These are phyloP conservation scores for Pyronema domesticum DNA, from an alignment of 495 filamentous ascomycete genomes.

Conservation along the genomic window DNA sequence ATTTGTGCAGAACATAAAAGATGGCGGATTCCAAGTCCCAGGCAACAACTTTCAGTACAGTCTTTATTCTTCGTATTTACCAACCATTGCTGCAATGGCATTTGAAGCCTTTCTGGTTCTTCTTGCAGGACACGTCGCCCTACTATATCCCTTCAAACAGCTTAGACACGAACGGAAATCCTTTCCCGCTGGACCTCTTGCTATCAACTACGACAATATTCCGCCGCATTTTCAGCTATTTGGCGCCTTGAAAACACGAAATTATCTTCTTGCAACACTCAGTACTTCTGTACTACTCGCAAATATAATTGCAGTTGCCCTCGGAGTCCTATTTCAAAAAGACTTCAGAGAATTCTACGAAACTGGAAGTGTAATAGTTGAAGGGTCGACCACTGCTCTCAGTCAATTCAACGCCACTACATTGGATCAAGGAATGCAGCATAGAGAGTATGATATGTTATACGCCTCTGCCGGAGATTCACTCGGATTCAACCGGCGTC, in stretches of 20 bases:
- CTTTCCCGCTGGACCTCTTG: neutral
- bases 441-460: neutral
- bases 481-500: neutral
- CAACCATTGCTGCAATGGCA: no score
- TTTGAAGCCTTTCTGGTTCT: no score
- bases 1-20: no score
- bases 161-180: neutral
- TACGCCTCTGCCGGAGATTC: neutral
- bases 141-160: no score
- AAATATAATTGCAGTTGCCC: slow-evolving; percentile 2
- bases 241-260: neutral
- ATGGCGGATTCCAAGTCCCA: no score
- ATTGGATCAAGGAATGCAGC: neutral
- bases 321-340: neutral
- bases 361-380: neutral
- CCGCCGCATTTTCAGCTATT: slow-evolving; percentile 1
- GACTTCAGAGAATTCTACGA: neutral
- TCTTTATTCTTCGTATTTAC: no score
- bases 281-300: neutral
- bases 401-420: neutral
- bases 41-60: no score
- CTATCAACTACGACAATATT: neutral
- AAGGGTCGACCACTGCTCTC: neutral
- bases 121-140: no score
- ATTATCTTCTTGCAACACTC: slow-evolving; percentile 3